Conservation (phyloP, 2,329 filamentous ascomycete genomes). For the Orbilia quercus region DNA sequence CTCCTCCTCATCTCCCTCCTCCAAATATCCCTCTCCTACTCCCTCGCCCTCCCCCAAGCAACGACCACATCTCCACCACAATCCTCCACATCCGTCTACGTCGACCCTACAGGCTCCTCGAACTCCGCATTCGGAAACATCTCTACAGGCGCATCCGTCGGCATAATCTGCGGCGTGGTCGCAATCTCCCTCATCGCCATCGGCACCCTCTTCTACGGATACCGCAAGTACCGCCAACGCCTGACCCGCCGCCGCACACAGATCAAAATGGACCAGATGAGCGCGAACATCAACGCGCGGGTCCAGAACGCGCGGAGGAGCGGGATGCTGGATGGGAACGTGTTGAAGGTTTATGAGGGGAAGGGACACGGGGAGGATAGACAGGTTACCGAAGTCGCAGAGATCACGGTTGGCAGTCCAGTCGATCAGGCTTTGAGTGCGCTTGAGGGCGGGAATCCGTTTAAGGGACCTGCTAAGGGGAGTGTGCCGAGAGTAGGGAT, state of each 20-base stretch:
- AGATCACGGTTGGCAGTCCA: constrained; percentile 51
- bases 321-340: constrained; percentile 37
- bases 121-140: constrained; percentile 26
- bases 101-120: constrained; percentile 29
- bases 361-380: constrained; percentile 28
- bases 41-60: constrained; percentile 36
- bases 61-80: constrained; percentile 24
- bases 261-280: constrained; percentile 54
- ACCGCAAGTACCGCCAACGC: constrained; percentile 49
- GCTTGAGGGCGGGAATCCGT: constrained; percentile 30
- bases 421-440: constrained; percentile 45
- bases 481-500: constrained; percentile 34
- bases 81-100: constrained; percentile 24
- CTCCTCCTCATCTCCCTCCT: constrained; percentile 41
- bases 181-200: constrained; percentile 45
- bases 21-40: constrained; percentile 42
- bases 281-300: constrained; percentile 35
- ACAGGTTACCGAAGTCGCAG: constrained; percentile 32
- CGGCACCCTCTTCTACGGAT: constrained; percentile 47
- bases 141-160: constrained; percentile 26
- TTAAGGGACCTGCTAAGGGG: constrained; percentile 26
- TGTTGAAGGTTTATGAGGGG: constrained; percentile 50
- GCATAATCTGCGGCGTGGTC: constrained; percentile 46
- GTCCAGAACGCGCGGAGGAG: constrained; percentile 49
- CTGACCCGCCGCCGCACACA: constrained; percentile 36